Evolutionary conservation across 1,139 yeast species (phyloP).

Genomic region (Magnusiomyces fungicola): DNA sequence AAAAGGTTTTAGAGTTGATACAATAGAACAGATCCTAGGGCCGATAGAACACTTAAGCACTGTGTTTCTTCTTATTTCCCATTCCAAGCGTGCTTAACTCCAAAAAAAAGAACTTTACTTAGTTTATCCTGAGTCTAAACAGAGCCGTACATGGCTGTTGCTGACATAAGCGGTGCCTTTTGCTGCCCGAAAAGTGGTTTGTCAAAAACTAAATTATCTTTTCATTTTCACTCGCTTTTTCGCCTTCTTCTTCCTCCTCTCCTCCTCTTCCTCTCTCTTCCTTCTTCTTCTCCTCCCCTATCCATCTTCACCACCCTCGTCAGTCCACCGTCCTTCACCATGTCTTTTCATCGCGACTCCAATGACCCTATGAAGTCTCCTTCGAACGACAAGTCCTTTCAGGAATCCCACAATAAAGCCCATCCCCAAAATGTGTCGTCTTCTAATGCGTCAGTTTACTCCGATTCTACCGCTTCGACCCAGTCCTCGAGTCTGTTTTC

Average conservation of each 20-base stretch:
- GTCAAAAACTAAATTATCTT: background rate
- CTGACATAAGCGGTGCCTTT: background rate
- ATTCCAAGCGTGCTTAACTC: too few species aligned
- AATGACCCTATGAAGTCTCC: too few species aligned
- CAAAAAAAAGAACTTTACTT: too few species aligned
- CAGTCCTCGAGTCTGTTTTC: constrained; percentile 1
- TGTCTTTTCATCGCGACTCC: background rate
- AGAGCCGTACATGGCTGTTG: too few species aligned
- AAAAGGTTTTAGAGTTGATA: too few species aligned
- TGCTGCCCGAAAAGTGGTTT: background rate
- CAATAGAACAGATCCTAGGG: too few species aligned
- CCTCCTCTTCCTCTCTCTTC: background rate
- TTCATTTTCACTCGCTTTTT: background rate
- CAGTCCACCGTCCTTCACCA: background rate
- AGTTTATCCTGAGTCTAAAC: too few species aligned
- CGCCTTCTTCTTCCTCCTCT: background rate
- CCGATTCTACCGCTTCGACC: background rate
- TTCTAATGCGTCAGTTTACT: background rate
- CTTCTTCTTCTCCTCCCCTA: background rate
- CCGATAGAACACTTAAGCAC: too few species aligned
- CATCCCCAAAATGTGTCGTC: background rate
- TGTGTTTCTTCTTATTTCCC: too few species aligned
- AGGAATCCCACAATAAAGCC: too few species aligned
- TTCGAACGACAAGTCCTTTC: too few species aligned
- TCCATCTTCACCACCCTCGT: too few species aligned